Conservation (phyloP, 1,139 yeast species). For the Sugiyamaella paludigena region DNA sequence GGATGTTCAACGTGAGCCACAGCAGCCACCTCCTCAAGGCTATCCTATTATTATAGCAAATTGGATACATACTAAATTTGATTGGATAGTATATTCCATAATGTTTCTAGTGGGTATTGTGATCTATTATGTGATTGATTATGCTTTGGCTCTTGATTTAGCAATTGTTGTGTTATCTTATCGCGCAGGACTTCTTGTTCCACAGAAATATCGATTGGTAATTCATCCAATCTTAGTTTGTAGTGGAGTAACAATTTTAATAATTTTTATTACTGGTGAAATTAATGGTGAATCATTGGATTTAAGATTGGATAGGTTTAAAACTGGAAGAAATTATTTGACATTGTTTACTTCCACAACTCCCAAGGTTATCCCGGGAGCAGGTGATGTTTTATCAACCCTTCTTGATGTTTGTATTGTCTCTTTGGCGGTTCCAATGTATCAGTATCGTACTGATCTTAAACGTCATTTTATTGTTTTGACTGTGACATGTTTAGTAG, state of each 20-base stretch:
- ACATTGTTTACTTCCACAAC: constrained; percentile 46
- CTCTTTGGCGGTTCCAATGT: constrained; percentile 74
- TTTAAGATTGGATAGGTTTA: constrained; percentile 55
- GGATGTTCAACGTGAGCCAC: constrained; percentile 5
- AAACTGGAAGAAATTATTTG: constrained; percentile 67
- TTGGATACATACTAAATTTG: constrained; percentile 49
- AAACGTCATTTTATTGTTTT: constrained; percentile 56
- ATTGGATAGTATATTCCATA: constrained; percentile 51
- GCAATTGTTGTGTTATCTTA: constrained; percentile 58
- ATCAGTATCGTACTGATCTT: constrained; percentile 65
- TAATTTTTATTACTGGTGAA: constrained; percentile 57
- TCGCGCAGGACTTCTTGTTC: constrained; percentile 50
- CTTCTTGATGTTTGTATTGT: constrained; percentile 77
- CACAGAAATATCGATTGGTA: constrained; percentile 49
- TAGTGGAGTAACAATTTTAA: constrained; percentile 58
- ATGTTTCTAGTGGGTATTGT: constrained; percentile 52
- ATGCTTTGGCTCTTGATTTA: constrained; percentile 62
- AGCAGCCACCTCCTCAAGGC: constrained; percentile 13
- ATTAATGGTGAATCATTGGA: constrained; percentile 47
- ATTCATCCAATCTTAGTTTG: constrained; percentile 71
- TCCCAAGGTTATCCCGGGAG: constrained; percentile 59
- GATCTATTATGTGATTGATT: constrained; percentile 44
- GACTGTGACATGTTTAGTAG: constrained; percentile 57
- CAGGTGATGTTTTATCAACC: constrained; percentile 71
- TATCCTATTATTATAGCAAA: constrained; percentile 36